Conservation (phyloP, 2,329 filamentous ascomycete species). For the Apiospora aurea region DNA sequence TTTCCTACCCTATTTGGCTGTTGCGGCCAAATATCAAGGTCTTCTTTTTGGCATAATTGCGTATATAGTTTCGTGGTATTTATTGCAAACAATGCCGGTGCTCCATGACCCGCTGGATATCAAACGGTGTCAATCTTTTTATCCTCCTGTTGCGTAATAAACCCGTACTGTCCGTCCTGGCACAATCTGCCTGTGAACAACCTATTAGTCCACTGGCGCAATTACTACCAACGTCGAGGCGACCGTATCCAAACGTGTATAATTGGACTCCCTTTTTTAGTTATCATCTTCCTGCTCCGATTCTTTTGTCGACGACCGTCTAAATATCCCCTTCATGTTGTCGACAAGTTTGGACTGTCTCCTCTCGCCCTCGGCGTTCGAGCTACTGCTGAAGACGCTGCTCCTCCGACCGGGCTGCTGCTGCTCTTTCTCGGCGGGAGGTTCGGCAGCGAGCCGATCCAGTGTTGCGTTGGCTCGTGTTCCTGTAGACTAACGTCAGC, state of each 20-base stretch:
- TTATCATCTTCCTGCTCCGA: neutral
- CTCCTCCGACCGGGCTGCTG: constrained; percentile 3
- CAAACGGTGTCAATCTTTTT: neutral
- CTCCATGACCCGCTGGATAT: too few relatives aligned
- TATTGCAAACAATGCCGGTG: neutral
- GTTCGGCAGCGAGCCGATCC: neutral
- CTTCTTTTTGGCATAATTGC: too few relatives aligned
- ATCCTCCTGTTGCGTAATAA: neutral
- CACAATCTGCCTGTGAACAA: neutral
- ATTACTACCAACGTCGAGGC: neutral
- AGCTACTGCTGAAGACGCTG: constrained; percentile 1
- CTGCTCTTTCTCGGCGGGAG: neutral
- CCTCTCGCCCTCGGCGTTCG: neutral
- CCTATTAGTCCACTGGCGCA: neutral
- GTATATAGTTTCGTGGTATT: too few relatives aligned
- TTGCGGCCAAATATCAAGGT: too few relatives aligned
- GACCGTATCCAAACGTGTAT: neutral
- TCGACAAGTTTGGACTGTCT: constrained; percentile 8
- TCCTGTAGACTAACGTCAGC: neutral
- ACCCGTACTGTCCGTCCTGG: neutral
- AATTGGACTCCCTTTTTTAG: neutral
- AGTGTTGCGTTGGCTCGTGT: constrained; percentile 8
- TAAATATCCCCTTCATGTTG: constrained; percentile 10
- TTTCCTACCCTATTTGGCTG: neutral
- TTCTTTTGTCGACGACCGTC: constrained; percentile 5